These are phyloP conservation scores for Oryza rufipogon DNA, from an alignment of 176 grass and related monocot species.

Conservation along the genomic window DNA sequence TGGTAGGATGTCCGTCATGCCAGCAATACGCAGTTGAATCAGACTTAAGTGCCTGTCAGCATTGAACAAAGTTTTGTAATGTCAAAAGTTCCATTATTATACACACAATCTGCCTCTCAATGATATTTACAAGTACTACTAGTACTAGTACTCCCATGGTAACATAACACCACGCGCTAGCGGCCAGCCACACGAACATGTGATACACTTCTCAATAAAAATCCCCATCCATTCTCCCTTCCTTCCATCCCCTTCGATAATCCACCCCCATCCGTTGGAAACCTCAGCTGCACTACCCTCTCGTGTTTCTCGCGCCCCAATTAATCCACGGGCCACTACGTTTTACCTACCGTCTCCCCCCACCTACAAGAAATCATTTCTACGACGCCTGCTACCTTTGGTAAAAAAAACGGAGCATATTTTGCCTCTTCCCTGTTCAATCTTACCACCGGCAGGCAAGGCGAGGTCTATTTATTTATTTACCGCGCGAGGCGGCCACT, in stretches of 20 bases:
- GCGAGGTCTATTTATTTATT: background rate
- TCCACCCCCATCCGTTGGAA: constrained; percentile 4
- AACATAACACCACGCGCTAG: background rate
- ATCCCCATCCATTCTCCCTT: constrained; percentile 23
- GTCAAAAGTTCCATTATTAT: constrained; percentile 11
- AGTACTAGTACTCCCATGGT: background rate
- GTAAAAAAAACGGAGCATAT: constrained; percentile 36
- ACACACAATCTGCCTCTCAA: background rate
- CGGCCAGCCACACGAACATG: constrained; percentile 59
- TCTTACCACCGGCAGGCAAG: background rate
- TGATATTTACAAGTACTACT: background rate
- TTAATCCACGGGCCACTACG: constrained; percentile 16
- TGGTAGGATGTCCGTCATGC: background rate
- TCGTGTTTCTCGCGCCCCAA: background rate
- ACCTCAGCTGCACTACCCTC: background rate
- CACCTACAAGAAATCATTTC: constrained; percentile 2
- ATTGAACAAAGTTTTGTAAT: background rate
- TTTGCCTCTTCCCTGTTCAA: background rate
- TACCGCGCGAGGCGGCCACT: background rate
- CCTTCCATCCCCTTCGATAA: background rate
- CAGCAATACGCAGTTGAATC: too few species aligned
- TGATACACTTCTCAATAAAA: constrained; percentile 49
- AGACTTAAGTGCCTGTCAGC: background rate
- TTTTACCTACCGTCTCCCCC: background rate
- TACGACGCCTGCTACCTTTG: constrained; percentile 47